Conservation (phyloP, 2,329 filamentous ascomycete species). For the Alternaria tenuissima region DNA sequence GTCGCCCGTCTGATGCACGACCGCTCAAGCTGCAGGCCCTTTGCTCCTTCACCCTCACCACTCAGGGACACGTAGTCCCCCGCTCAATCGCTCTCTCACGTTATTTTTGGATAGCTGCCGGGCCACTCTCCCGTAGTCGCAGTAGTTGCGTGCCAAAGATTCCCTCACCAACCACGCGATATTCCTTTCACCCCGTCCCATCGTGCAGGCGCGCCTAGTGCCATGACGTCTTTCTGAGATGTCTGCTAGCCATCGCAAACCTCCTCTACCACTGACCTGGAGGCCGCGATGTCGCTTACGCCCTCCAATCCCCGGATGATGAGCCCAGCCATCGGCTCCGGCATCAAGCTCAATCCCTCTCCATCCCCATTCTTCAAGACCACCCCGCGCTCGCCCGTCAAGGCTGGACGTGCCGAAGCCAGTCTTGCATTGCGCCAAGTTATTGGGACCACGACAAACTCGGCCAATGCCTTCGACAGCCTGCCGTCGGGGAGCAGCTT, state of each 20-base stretch:
- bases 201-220: slow-evolving; percentile 26
- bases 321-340: slow-evolving; percentile 47
- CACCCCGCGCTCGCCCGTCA: slow-evolving; percentile 70
- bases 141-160: slow-evolving; percentile 23
- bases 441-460: slow-evolving; percentile 87
- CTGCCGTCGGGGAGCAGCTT: slow-evolving; percentile 75
- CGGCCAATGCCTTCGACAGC: slow-evolving; percentile 85
- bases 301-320: slow-evolving; percentile 53
- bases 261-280: slow-evolving; percentile 37
- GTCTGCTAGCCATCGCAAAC: slow-evolving; percentile 33
- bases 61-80: neutral
- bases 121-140: slow-evolving; percentile 13
- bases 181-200: slow-evolving; percentile 17
- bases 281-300: slow-evolving; percentile 51
- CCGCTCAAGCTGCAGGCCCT: slow-evolving; percentile 16
- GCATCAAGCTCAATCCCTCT: slow-evolving; percentile 69
- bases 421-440: slow-evolving; percentile 79
- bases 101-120: slow-evolving; percentile 13
- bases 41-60: slow-evolving; percentile 9
- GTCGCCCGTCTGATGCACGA: slow-evolving; percentile 13
- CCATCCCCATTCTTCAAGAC: slow-evolving; percentile 68
- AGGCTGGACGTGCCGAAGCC: slow-evolving; percentile 55
- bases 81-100: slow-evolving; percentile 15
- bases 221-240: slow-evolving; percentile 41
- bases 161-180: slow-evolving; percentile 28